A percentile compares a stretch with the other conserved stretches of the same genome.
These are phyloP conservation scores for Henckelia pumila DNA, from an alignment of 257 asterid genomes.

Conservation along the genomic window DNA sequence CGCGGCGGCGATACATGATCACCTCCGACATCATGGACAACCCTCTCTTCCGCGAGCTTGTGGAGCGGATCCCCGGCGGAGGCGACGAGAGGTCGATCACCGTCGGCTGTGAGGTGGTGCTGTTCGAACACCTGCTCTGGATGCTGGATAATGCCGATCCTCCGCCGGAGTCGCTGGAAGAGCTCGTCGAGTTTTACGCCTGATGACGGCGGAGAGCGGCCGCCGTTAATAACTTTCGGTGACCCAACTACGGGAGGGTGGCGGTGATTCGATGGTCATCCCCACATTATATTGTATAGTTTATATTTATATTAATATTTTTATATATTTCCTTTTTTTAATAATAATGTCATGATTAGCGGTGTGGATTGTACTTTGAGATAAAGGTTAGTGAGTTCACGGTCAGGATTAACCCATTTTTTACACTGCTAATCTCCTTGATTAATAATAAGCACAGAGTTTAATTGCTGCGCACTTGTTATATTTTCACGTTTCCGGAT, in stretches of 20 bases:
- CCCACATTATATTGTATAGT: constrained; percentile 36
- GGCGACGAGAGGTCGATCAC: constrained; percentile 35
- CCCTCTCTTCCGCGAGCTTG: constrained; percentile 86
- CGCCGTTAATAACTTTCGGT: constrained; percentile 26
- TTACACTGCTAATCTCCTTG: not conserved
- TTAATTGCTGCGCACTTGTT: not conserved
- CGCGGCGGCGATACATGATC: constrained; percentile 79
- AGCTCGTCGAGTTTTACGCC: constrained; percentile 69
- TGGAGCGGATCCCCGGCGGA: constrained; percentile 34
- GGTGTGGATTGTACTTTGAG: not conserved
- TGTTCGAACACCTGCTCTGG: constrained; percentile 87
- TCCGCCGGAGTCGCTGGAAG: constrained; percentile 75
- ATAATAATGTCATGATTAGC: not conserved
- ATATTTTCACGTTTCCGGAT: too few species aligned
- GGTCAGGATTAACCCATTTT: not conserved
- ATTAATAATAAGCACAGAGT: too few species aligned
- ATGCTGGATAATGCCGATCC: constrained; percentile 87
- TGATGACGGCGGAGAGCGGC: constrained; percentile 37
- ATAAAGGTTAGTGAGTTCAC: not conserved
- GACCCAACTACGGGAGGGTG: not conserved
- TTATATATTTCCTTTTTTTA: too few species aligned
- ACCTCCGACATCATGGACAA: constrained; percentile 71
- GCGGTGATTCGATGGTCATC: constrained; percentile 30
- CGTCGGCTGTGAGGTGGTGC: constrained; percentile 84
- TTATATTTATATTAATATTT: constrained; percentile 21